phyloP scores from a whole-genome alignment of 164 flowering plant species.

The Kingdonia uniflora region DNA sequence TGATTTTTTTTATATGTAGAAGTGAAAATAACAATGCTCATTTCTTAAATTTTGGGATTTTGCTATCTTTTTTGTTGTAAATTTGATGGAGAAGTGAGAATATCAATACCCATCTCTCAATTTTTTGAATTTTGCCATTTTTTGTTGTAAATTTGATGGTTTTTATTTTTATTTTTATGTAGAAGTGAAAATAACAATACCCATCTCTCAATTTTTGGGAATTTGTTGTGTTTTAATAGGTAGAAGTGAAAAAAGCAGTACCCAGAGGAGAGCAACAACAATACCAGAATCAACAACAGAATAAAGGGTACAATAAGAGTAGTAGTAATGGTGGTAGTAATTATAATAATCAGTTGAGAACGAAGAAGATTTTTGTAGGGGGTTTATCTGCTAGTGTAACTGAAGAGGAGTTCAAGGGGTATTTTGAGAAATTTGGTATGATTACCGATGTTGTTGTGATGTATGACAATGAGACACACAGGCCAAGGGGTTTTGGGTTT shows the following conservation, averaged over 20 bases:
- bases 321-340: slow-evolving; percentile 15
- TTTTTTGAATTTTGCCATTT: not conserved
- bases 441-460: slow-evolving; percentile 63
- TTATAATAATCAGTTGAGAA: slow-evolving; percentile 26
- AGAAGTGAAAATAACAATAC: too few species aligned
- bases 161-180: not conserved
- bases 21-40: too few species aligned
- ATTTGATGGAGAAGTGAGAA: too few species aligned
- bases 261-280: slow-evolving; percentile 50
- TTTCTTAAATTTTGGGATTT: not conserved
- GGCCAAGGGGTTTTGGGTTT: slow-evolving; percentile 77
- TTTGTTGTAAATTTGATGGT: not conserved
- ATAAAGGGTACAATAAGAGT: slow-evolving; percentile 15
- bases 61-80: too few species aligned
- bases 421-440: slow-evolving; percentile 57
- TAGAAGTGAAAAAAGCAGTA: slow-evolving; percentile 65
- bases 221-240: slow-evolving; percentile 27
- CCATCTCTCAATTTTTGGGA: not conserved
- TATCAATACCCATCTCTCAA: not conserved
- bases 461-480: slow-evolving; percentile 45
- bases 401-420: slow-evolving; percentile 46
- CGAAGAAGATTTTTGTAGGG: slow-evolving; percentile 75
- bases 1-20: not conserved
- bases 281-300: slow-evolving; percentile 16
- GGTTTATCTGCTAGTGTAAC: slow-evolving; percentile 55